A percentile compares a stretch with the other conserved stretches of the same genome.
Evolutionary conservation across 805 yeast species (phyloP).

Genomic region (Metschnikowia corniflorae): DNA sequence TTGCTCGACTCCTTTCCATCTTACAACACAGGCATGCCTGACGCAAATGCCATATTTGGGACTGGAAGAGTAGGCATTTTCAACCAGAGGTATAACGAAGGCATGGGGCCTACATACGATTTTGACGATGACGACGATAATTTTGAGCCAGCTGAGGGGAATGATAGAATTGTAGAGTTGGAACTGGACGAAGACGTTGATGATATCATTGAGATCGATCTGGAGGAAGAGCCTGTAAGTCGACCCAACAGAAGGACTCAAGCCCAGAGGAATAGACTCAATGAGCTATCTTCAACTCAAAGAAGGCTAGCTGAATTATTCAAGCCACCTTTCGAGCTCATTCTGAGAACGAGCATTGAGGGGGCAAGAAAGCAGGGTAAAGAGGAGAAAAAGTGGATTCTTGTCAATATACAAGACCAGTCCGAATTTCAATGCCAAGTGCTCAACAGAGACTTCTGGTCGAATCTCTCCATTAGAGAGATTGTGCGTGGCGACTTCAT

Average conservation of each 20-base stretch:
- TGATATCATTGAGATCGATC: constrained; percentile 25
- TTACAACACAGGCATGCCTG: constrained; percentile 10
- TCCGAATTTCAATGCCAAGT: constrained; percentile 86
- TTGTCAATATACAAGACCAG: constrained; percentile 83
- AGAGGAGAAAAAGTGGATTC: constrained; percentile 67
- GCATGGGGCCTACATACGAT: constrained; percentile 11
- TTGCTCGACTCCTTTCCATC: constrained; percentile 46
- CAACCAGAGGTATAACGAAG: constrained; percentile 49
- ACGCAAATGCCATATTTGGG: constrained; percentile 48
- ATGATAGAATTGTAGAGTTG: constrained; percentile 19
- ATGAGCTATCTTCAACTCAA: constrained; percentile 50
- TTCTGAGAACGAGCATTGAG: constrained; percentile 65
- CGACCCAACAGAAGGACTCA: constrained; percentile 11
- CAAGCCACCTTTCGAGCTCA: constrained; percentile 91
- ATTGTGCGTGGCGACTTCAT: constrained; percentile 65
- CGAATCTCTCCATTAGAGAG: constrained; percentile 59
- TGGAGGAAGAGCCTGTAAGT: constrained; percentile 26
- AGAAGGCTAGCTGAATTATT: constrained; percentile 76
- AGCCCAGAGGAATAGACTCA: constrained; percentile 12
- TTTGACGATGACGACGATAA: constrained; percentile 25
- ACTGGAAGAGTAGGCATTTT: constrained; percentile 50
- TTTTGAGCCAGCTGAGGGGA: too few species aligned
- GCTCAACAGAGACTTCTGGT: constrained; percentile 92
- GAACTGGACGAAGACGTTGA: constrained; percentile 36
- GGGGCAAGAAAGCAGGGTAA: constrained; percentile 69